Base-by-base conservation (phyloP, 345 rosid species). In the Hypericum perforatum region DNA sequence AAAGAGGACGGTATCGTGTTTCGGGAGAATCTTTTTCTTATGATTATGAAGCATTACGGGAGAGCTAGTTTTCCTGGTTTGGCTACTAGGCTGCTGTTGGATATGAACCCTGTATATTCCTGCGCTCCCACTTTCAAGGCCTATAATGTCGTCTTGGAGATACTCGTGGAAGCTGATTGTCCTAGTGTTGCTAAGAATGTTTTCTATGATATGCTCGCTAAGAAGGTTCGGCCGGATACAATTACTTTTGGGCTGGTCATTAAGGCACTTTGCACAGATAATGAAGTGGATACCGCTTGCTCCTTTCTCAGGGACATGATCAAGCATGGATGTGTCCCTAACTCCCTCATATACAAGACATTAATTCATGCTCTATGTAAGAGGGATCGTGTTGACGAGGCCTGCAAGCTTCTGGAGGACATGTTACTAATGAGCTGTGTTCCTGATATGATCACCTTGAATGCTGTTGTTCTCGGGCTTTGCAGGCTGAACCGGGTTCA, bases 391-490 rank as follows among this genome's bases (percentile, higher is more conserved):
- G 81, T 86, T 52, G 70, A 79, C 47, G 96, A 91, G 42, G 79
- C 89, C 5, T 61, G 74, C 64, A 81, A 66, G 53, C 78, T 80
- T 59, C 60, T 91, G 41, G 98, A 87, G 38, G 95, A 87, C 72
- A 84, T 91, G 98, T 64, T 86, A 65, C 52, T 91, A 51, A 82
- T 82, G 96, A 82, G 95, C 5, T 87, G 96, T 59, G 9, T 45
- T 0, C 91, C 98, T 56, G 92, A 82, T 66, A 82, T 82, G 57
- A 75, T 81, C 61, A 87, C 95, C 55, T 91, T 91, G 49, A 87
- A 87, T 58, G 84, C 79, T 79, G 78, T 87, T 37, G 72, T 87
- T 29, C 55, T 73, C 54, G 74, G 89, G 16, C 74, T 86, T 5
- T 87, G 95, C 76, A 80, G 72, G 75, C 54, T 75, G 39, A 68